A percentile compares a stretch with the other conserved stretches of the same genome.
phyloP scores from a whole-genome alignment of 306 rosid species.

The Vigna nakashimae region DNA sequence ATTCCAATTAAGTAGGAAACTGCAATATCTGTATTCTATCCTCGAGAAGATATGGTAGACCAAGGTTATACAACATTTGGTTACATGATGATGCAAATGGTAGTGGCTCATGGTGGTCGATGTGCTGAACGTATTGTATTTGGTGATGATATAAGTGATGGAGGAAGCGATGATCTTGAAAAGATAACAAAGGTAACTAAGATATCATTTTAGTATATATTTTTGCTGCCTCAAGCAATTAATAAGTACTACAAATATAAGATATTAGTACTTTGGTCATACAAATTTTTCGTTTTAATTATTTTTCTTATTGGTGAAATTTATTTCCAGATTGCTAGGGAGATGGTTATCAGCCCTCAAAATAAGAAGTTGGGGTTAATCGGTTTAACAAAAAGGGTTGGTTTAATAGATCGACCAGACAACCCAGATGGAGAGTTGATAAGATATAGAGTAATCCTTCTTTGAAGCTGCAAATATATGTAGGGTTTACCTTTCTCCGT shows the following conservation, averaged over 20 bases:
- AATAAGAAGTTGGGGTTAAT: slow-evolving; percentile 83
- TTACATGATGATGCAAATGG: slow-evolving; percentile 96
- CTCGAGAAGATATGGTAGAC: slow-evolving; percentile 94
- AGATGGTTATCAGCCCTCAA: slow-evolving; percentile 99
- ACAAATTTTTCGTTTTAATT: not conserved
- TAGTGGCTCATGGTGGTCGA: slow-evolving; percentile 97
- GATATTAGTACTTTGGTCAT: not conserved
- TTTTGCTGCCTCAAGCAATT: slow-evolving; percentile 21
- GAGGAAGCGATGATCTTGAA: slow-evolving; percentile 92
- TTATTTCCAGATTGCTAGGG: slow-evolving; percentile 85
- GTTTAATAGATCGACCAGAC: slow-evolving; percentile 78
- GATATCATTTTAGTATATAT: not conserved
- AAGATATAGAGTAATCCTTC: slow-evolving; percentile 78
- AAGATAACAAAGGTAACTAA: slow-evolving; percentile 86
- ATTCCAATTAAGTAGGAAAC: slow-evolving; percentile 73
- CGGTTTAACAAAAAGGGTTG: slow-evolving; percentile 76
- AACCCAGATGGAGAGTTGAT: slow-evolving; percentile 87
- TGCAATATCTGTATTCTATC: slow-evolving; percentile 89
- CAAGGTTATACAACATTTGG: slow-evolving; percentile 98
- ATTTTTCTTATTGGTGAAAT: slow-evolving; percentile 31
- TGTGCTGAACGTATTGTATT: slow-evolving; percentile 85
- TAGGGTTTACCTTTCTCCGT: slow-evolving; percentile 14
- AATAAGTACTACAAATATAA: slow-evolving; percentile 8
- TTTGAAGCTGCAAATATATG: slow-evolving; percentile 24
- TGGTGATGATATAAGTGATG: slow-evolving; percentile 90